Base-by-base conservation (phyloP, 2,329 filamentous ascomycete species). In the Calonectria henricotiae region DNA sequence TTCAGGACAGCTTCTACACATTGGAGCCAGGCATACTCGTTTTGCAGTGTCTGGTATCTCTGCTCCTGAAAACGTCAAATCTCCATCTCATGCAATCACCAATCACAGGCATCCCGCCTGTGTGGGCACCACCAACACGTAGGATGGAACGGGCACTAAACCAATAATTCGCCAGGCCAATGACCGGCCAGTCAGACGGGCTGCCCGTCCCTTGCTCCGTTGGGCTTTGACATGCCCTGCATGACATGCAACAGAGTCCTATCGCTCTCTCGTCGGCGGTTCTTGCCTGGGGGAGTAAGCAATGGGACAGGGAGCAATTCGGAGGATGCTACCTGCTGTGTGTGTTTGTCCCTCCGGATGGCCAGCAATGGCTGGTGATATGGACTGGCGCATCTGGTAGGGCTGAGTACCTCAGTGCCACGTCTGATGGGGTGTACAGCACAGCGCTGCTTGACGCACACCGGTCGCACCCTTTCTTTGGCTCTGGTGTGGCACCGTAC, bases 351-450 rank as follows among this genome's bases (percentile, higher is more conserved):
- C 27, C 41, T 43, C 27, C n/a, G 44, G 62, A 58, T 44, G 32
- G 32, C 51, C n/a, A 55, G 32, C n/a, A 55, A 37, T 37, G 32
- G 51, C 58, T n/a, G 23, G 35, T 44, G 65, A 35, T 62, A 62
- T 54, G 35, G 44, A 20, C 35, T 62, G 54, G 25, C 39, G 62
- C 62, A 62, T 55, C 67, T 65, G 71, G 76, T 77, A 77, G 75
- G 75, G 75, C 75, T 77, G 75, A 77, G 73, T 73, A 73, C 65
- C 68, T 69, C 44, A 58, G 67, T 77, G 75, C 73, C 75, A 77
- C 74, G 71, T 75, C 74, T 60, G 65, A 70, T 70, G 70, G 75
- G 72, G 75, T 68, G 72, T 64, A 41, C 43, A 37, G 55, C 44
- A 41, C 43, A 37, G 55, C 44, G 32, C 58, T 54, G 46, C 46